Evolutionary conservation across 2,329 filamentous ascomycete species (phyloP).

Genomic region (Colletotrichum horii): DNA sequence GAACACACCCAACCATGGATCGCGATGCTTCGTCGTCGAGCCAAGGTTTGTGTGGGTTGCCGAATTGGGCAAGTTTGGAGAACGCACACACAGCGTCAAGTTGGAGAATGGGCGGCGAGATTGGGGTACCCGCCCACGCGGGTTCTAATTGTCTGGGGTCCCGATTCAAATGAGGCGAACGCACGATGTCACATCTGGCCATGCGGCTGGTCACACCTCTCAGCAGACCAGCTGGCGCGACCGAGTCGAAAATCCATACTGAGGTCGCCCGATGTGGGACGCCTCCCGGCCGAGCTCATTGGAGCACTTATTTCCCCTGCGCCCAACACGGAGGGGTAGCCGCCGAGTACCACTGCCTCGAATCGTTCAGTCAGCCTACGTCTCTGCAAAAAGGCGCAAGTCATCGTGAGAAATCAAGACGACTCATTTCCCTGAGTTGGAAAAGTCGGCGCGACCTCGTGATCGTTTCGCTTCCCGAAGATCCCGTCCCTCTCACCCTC

Average conservation of each 20-base stretch:
- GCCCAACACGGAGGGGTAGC: conserved; percentile 7
- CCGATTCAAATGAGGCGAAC: background rate
- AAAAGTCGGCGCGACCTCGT: background rate
- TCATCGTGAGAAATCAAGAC: background rate
- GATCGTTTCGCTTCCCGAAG: conserved; percentile 17
- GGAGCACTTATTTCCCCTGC: conserved; percentile 14
- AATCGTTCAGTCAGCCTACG: background rate
- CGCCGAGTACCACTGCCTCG: conserved; percentile 17
- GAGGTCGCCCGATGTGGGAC: conserved; percentile 3
- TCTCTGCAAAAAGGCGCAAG: background rate
- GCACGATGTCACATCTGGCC: conserved; percentile 11
- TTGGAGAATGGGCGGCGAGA: background rate
- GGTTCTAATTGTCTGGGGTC: background rate
- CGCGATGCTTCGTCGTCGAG: conserved; percentile 17
- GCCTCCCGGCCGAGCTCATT: conserved; percentile 7
- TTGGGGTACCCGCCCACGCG: background rate
- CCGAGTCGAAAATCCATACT: background rate
- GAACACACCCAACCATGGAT: background rate
- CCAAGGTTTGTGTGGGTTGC: background rate
- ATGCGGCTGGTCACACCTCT: conserved; percentile 14
- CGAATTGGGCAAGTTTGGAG: conserved; percentile 7
- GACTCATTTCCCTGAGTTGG: background rate
- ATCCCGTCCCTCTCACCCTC: conserved; percentile 4
- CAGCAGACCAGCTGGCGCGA: conserved; percentile 7
- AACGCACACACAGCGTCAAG: background rate